A percentile compares a stretch with the other conserved stretches of the same genome.
These are phyloP conservation scores for Capillidium rhysosporum DNA, from an alignment of 371 early-diverging fungal genomes.

Conservation along the genomic window DNA sequence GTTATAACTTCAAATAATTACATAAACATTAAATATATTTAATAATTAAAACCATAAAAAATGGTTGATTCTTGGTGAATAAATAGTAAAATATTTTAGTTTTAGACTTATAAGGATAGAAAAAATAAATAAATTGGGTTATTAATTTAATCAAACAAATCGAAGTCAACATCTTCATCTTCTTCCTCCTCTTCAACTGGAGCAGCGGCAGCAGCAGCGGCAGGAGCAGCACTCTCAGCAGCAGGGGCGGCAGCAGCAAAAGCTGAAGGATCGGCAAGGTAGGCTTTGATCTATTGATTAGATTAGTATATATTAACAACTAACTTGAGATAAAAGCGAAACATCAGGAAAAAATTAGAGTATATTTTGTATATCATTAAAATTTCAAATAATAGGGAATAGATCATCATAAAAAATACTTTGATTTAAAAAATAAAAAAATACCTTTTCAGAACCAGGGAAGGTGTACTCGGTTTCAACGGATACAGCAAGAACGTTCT, in stretches of 20 bases:
- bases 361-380: constrained; percentile 18
- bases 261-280: constrained; percentile 70
- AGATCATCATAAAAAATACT: constrained; percentile 9
- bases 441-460: constrained; percentile 73
- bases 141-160: constrained; percentile 51
- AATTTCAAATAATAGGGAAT: not conserved
- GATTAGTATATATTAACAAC: not conserved
- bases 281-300: constrained; percentile 53
- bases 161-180: constrained; percentile 69
- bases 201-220: constrained; percentile 22
- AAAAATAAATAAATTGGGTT: no score
- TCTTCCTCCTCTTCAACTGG: constrained; percentile 42
- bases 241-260: constrained; percentile 49
- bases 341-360: constrained; percentile 62
- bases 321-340: not conserved
- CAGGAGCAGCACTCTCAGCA: constrained; percentile 26
- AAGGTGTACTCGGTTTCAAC: constrained; percentile 88
- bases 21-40: no score
- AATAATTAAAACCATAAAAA: no score
- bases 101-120: no score
- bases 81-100: no score
- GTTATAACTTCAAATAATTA: no score
- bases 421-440: constrained; percentile 4
- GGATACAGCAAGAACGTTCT: constrained; percentile 82
- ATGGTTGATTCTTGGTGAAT: no score